Evolutionary conservation across 306 rosid genomes (phyloP), one percentile per base, ranked within the genome.

Genomic region (Malus orientalis): DNA sequence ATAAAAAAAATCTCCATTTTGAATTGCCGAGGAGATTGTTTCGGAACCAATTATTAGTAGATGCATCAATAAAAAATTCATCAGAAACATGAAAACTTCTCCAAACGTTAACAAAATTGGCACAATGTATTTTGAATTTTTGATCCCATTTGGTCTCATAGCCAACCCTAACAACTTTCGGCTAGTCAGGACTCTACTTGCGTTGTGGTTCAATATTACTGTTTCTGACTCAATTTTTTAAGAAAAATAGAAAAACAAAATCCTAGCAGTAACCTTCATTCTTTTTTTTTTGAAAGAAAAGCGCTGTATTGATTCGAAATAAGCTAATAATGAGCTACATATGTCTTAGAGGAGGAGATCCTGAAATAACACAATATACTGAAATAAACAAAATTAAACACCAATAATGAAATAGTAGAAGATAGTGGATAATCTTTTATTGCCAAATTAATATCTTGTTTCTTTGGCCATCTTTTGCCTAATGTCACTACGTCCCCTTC

Each of bases 391-490:
- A 33, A 11, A 49, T 49, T 49, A 14, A 49, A 49, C 8, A 49
- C 20, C 54, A 49, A 23, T 55, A 20, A 27, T 27, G 29, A 55
- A 22, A n/a, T 59, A 59, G n/a, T 30, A 62, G 15, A 4, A 27
- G 42, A 40, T 2, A 29, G 40, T 62, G 67, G 40, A 33, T 15
- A 62, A 62, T 62, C 20, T 29, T 62, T 62, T 12, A 62, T 62
- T 62, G 4, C 67, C 67, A 13, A 62, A 27, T 29, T 29, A 62
- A 2, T 29, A 12, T 47, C 23, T 55, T 72, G 67, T 57, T 36
- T 72, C 16, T n/a, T 57, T 42, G 68, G 42, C 36, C 68, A 8
- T 59, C 57, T 73, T 36, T 59, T 60, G 77, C 77, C 77, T 73
- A 59, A 25, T 73, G 68, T 23, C 68, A 59, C 20, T 16, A 9